Base-by-base conservation (phyloP, 1,139 yeast genomes). In the Williopsis jadinii region DNA sequence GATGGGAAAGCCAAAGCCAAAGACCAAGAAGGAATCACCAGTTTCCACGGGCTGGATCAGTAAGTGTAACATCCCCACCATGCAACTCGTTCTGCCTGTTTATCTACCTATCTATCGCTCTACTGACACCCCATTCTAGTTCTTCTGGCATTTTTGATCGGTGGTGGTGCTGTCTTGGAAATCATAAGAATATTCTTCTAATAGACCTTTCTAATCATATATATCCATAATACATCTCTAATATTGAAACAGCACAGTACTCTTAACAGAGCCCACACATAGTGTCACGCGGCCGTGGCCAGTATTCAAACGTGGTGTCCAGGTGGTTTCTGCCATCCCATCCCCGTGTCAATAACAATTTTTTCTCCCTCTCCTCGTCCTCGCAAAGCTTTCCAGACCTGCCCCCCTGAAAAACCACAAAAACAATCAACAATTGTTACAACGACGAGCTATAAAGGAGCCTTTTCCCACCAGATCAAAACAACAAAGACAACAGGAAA, bases 131-230 rank as follows among this genome's bases (percentile, higher is more conserved):
- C 6, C 24, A 19, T 19, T 58, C 38, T 55, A 55, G 68, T 66
- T 39, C 66, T 79, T 2, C 69, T 87, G 45, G 73, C 75, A 27
- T 87, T 87, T 61, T 68, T 87, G 51, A 72, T 88, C 6, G 71
- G 84, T 48, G 96, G 96, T 45, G 95, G 95, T 52, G 95, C 92
- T 47, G 49, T 85, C 11, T 69, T 88, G 39, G 95, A 87, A 61
- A 53, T 87, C 41, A 50, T 85, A 29, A 70, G 76, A 50, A 32
- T 36, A 19, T 35, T 36, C 34, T 9, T 36, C 33, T 30, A 15
- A 34, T 14, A 5, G 24, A 19, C 24, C 24, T 19, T 19, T 19
- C 24, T 19, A 19, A 5, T 6, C 24, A 19, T 19, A 19, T 19
- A 19, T 19, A 19, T 19, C 24, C 24, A 19, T 19, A 19, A 19